Evolutionary conservation across 179 eudicot species (phyloP).

Genomic region (Silene coronaria): DNA sequence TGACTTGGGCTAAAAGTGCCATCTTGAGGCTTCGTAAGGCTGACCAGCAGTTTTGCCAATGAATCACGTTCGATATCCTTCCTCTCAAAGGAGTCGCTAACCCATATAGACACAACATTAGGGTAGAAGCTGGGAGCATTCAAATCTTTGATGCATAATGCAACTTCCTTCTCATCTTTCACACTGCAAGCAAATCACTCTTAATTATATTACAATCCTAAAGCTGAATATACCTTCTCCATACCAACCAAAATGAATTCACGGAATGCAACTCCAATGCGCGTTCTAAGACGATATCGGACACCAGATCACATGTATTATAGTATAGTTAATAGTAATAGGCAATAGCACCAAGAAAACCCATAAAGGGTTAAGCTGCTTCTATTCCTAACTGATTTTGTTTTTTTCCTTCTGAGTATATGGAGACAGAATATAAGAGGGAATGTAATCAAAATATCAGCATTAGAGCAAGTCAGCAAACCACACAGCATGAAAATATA

Average conservation of each 20-base stretch:
- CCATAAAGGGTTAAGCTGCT: background rate
- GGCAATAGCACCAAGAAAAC: background rate
- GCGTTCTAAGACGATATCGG: background rate
- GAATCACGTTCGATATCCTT: slow-evolving; percentile 73
- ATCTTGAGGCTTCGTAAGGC: slow-evolving; percentile 53
- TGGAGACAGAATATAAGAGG: background rate
- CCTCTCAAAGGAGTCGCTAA: slow-evolving; percentile 88
- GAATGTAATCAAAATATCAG: background rate
- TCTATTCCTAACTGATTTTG: background rate
- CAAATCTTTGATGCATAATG: slow-evolving; percentile 73
- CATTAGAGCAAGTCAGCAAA: background rate
- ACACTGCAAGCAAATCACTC: slow-evolving; percentile 46
- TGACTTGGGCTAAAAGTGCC: slow-evolving; percentile 48
- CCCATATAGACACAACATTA: slow-evolving; percentile 71
- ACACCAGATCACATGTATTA: background rate
- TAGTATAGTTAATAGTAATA: background rate
- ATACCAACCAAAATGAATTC: background rate
- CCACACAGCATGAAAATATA: background rate
- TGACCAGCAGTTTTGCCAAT: slow-evolving; percentile 61
- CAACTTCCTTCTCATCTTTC: slow-evolving; percentile 83
- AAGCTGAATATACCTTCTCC: background rate
- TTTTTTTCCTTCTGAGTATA: background rate
- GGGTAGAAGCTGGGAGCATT: slow-evolving; percentile 72
- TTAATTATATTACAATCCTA: background rate
- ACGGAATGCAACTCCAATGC: background rate